Evolutionary conservation across 2,329 filamentous ascomycete genomes (phyloP).

Genomic region (Sporothrix curviconia): DNA sequence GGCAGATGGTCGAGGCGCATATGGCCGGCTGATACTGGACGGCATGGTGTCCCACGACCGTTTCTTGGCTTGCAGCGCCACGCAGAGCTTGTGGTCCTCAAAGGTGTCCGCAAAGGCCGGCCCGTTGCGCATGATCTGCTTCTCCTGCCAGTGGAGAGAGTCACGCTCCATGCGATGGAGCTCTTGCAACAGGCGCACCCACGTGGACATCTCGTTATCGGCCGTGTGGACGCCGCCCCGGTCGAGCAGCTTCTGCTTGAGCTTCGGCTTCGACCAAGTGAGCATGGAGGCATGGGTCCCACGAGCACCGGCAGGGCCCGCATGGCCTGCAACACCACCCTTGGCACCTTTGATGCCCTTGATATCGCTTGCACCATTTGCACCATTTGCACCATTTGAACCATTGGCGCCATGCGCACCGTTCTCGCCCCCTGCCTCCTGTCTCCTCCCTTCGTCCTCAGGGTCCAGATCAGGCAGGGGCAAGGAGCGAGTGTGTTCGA

Average conservation of each 20-base stretch:
- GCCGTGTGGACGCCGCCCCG: constrained; percentile 41
- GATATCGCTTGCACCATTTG: too few species aligned
- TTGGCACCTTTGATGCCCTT: too few species aligned
- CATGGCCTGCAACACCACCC: too few species aligned
- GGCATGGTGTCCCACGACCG: constrained; percentile 50
- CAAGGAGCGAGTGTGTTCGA: constrained; percentile 7
- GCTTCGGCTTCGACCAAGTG: constrained; percentile 4
- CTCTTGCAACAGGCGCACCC: constrained; percentile 44
- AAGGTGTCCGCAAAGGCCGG: constrained; percentile 17
- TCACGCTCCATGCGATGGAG: constrained; percentile 44
- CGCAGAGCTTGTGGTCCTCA: constrained; percentile 34
- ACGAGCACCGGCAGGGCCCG: too few species aligned
- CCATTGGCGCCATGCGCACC: too few species aligned
- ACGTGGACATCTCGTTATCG: constrained; percentile 50
- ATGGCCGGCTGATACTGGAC: constrained; percentile 39
- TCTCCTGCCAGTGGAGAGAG: constrained; percentile 41
- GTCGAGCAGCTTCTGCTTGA: background rate
- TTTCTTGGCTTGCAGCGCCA: constrained; percentile 40
- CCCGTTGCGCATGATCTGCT: constrained; percentile 23
- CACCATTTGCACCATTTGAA: too few species aligned
- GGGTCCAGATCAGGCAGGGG: background rate
- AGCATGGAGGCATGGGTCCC: too few species aligned
- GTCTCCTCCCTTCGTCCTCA: too few species aligned
- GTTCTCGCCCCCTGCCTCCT: constrained; percentile 20
- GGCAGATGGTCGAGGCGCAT: constrained; percentile 51